These are phyloP conservation scores for Mrakiaceae sp. DNA, from an alignment of 1,284 basidiomycete genomes.

Conservation along the genomic window DNA sequence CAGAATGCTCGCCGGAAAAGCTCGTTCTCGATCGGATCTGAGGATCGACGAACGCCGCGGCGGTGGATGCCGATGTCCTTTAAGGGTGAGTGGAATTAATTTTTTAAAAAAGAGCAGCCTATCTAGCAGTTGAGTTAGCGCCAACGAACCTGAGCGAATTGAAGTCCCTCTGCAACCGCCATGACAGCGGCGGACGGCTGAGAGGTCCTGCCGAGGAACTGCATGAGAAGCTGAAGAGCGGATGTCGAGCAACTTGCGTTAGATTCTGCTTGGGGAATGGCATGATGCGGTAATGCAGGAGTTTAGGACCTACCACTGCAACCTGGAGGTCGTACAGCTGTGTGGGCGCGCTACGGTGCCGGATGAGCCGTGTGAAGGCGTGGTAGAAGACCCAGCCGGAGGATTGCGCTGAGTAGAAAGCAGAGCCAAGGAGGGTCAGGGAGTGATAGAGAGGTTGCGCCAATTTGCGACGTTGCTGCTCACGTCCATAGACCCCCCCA, in stretches of 20 bases:
- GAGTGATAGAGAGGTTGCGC: background rate
- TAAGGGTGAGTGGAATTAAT: no score
- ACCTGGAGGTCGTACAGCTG: slow-evolving; percentile 17
- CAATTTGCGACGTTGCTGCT: background rate
- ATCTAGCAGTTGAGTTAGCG: no score
- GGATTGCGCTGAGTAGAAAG: no score
- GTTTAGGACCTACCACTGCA: background rate
- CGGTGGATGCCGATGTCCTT: slow-evolving; percentile 14
- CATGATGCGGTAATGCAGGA: no score
- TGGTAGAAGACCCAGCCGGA: background rate
- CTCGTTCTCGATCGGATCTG: slow-evolving; percentile 14
- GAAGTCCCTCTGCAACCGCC: slow-evolving; percentile 9
- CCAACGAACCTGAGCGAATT: background rate
- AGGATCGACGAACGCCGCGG: slow-evolving; percentile 7
- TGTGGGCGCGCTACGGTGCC: slow-evolving; percentile 15
- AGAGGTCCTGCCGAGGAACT: slow-evolving; percentile 9
- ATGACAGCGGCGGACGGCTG: slow-evolving; percentile 14
- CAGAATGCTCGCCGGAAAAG: slow-evolving; percentile 10
- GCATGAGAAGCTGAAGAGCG: slow-evolving; percentile 6
- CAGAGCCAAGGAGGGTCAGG: no score
- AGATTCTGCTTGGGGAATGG: no score
- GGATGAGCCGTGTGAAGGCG: slow-evolving; percentile 14
- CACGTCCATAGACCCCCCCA: no score
- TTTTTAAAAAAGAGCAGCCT: no score
- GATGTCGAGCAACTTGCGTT: no score